These are phyloP conservation scores for Dovyalis caffra DNA, from an alignment of 345 rosid genomes.

Conservation along the genomic window DNA sequence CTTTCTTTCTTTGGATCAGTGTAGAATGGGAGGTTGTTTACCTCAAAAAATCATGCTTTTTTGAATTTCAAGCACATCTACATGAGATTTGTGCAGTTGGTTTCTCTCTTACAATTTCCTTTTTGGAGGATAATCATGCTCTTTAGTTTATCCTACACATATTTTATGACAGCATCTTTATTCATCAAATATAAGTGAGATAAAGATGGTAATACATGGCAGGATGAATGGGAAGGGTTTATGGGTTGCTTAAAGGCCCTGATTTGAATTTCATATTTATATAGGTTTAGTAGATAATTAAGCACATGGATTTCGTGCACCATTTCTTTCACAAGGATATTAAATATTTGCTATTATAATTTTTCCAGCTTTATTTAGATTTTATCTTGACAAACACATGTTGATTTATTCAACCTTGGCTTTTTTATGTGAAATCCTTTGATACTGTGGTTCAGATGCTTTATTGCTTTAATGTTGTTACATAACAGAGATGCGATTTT, in stretches of 20 bases:
- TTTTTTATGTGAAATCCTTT: neutral
- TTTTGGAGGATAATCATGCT: neutral
- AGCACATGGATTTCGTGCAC: neutral
- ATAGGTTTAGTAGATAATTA: neutral
- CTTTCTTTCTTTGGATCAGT: conserved; percentile 15
- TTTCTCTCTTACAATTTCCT: neutral
- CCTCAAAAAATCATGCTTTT: neutral
- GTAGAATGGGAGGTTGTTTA: neutral
- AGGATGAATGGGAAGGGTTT: neutral
- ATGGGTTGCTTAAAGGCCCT: neutral
- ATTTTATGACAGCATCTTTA: neutral
- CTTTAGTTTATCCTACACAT: too few relatives aligned
- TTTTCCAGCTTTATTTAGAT: conserved; percentile 3
- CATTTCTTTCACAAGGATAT: conserved; percentile 1
- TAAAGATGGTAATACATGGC: neutral
- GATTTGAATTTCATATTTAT: neutral
- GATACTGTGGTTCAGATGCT: neutral
- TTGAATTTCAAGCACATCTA: neutral
- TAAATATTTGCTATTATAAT: neutral
- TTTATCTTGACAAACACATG: neutral
- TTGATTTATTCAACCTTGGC: neutral
- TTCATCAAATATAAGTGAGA: neutral
- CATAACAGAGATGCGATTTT: conserved; percentile 9
- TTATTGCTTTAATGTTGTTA: conserved; percentile 1
- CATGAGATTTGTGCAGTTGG: neutral